Conservation (phyloP, 2,329 filamentous ascomycete genomes). For the Lasiodiplodia citricola region DNA sequence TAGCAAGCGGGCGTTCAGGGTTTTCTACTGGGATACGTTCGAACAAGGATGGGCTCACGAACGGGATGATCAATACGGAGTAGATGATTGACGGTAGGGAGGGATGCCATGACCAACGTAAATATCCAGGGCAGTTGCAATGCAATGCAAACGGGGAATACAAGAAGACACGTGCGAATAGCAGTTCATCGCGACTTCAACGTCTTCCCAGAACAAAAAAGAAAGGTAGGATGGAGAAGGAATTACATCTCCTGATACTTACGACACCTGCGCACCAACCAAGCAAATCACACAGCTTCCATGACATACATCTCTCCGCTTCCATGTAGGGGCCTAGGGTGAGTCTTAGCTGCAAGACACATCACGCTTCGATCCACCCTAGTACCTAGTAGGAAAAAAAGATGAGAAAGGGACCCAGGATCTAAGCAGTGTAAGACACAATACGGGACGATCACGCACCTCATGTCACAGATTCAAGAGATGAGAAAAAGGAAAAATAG, state of each 20-base stretch:
- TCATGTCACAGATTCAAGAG: not conserved
- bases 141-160: not conserved
- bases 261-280: not conserved
- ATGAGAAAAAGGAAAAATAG: not conserved
- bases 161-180: not conserved
- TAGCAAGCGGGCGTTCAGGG: slow-evolving; percentile 14
- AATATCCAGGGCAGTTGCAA: not conserved
- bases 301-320: not conserved
- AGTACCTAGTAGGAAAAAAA: not conserved
- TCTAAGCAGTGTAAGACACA: not conserved
- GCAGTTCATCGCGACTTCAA: not conserved
- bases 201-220: not conserved
- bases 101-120: not conserved
- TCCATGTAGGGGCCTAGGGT: not conserved
- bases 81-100: not conserved
- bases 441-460: not conserved
- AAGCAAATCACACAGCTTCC: not conserved
- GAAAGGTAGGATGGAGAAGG: not conserved
- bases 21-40: not conserved
- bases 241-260: not conserved
- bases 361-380: not conserved
- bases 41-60: not conserved
- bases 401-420: not conserved
- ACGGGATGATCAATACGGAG: not conserved
- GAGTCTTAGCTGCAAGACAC: not conserved